Conservation (phyloP, 148 eudicot genomes). For the Chenopodium formosanum region DNA sequence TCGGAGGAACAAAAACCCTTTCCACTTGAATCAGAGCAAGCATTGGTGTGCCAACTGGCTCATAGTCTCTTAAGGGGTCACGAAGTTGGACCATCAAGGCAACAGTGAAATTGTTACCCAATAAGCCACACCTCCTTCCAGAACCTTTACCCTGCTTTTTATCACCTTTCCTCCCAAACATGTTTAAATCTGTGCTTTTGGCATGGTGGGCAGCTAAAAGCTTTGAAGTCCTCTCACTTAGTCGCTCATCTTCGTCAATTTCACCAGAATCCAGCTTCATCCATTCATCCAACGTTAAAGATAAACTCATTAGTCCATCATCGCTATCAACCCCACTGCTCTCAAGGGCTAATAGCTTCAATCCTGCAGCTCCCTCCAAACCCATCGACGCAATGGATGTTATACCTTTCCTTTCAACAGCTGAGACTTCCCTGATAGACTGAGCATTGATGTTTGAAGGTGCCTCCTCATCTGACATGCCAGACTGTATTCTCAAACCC, state of each 20-base stretch:
- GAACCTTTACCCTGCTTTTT: conserved; percentile 30
- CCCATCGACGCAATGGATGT: conserved; percentile 48
- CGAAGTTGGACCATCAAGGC: conserved; percentile 60
- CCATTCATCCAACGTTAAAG: conserved; percentile 62
- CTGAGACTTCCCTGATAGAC: conserved; percentile 55
- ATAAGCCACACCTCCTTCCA: conserved; percentile 39
- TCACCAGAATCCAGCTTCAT: conserved; percentile 54
- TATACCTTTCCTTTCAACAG: conserved; percentile 51
- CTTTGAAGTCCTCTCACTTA: conserved; percentile 45
- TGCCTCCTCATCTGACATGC: conserved; percentile 84
- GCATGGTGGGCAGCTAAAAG: conserved; percentile 51
- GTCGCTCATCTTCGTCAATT: conserved; percentile 43
- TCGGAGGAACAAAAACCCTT: conserved; percentile 83
- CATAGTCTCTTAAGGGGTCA: conserved; percentile 60
- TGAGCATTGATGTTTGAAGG: conserved; percentile 63
- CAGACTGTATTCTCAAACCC: conserved; percentile 88
- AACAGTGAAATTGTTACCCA: conserved; percentile 56
- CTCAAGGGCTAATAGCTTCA: conserved; percentile 66
- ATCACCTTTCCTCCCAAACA: conserved; percentile 27
- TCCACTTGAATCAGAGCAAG: conserved; percentile 62
- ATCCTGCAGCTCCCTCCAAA: conserved; percentile 88
- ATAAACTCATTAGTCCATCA: conserved; percentile 52
- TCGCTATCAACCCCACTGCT: conserved; percentile 43
- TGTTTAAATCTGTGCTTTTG: conserved; percentile 31
- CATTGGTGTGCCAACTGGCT: conserved; percentile 61